Conservation (phyloP, 331 rosid genomes). For the Spiraea crenata region DNA sequence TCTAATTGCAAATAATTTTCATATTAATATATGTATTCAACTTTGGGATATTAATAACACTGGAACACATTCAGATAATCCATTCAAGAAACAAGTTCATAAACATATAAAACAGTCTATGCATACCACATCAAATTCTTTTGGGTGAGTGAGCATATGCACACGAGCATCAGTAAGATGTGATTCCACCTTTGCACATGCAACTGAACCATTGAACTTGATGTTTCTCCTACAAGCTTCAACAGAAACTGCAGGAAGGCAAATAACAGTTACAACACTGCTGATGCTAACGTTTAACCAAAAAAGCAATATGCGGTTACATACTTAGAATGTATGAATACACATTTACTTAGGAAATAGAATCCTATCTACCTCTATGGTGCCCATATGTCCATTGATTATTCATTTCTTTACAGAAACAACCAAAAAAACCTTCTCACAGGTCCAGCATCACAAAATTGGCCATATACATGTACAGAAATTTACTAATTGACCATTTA, state of each 20-base stretch:
- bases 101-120: slow-evolving; percentile 13
- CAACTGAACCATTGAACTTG: slow-evolving; percentile 92
- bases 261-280: slow-evolving; percentile 16
- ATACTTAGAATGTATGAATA: neutral
- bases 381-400: neutral
- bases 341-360: neutral
- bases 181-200: slow-evolving; percentile 88
- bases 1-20: neutral
- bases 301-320: neutral
- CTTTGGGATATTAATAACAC: neutral
- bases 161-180: slow-evolving; percentile 96
- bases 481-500: neutral
- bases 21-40: neutral
- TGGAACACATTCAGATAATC: slow-evolving; percentile 3
- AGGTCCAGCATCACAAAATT: neutral
- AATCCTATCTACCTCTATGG: neutral
- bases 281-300: slow-evolving; percentile 22
- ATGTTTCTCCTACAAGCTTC: slow-evolving; percentile 96
- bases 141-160: slow-evolving; percentile 90
- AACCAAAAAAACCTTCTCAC: neutral
- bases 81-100: neutral
- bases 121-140: slow-evolving; percentile 91
- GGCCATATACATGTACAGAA: neutral
- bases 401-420: neutral
- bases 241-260: slow-evolving; percentile 61